Base-by-base conservation (phyloP, 306 rosid genomes). In the Quercus gilva region DNA sequence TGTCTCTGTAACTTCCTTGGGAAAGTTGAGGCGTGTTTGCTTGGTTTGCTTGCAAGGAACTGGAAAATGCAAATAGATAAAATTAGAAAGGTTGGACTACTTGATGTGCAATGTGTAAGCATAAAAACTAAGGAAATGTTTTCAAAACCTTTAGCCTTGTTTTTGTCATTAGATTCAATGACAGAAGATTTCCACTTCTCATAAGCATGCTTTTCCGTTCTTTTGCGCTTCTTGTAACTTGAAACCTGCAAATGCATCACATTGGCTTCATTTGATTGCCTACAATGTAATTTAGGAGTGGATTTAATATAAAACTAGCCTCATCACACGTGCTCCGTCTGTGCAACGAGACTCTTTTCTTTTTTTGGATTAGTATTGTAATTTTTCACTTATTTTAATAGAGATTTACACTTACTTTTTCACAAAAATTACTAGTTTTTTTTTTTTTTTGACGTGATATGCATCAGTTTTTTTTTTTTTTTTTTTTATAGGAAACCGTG, bases 181-280 rank as follows among this genome's bases (percentile, higher is more conserved):
- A 95, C 97, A 56, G 91, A 79, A 56, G 91, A 86, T 74, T 89
- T 93, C 97, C 97, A 93, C 49, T 91, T 82, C 76, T 88, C 88
- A 56, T 91, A 92, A 33, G 82, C 88, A 13, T 73, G 86, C 13
- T 86, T 84, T 69, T 89, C 94, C 77, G 65, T 78, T 78, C 77
- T 84, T 55, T 90, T 93, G 74, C 81, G 84, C 67, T 83, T 88
- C 80, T 91, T 91, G 77, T 87, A 89, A 53, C 91, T 75, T 80
- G 98, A 89, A 69, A 76, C 69, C 99, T 96, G 87, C 64, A 91
- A 73, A 51, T 37, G 80, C 49, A 74, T 71, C 68, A 82, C 29
- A 15, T 56, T 6, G 33, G 45, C 76, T 37, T 14, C 59, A 79
- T 74, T 82, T 61, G 52, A 57, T 6, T 6, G 55, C 23, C 17